phyloP scores from a whole-genome alignment of 23 red algal species.

The Cyanidium caldarium region DNA sequence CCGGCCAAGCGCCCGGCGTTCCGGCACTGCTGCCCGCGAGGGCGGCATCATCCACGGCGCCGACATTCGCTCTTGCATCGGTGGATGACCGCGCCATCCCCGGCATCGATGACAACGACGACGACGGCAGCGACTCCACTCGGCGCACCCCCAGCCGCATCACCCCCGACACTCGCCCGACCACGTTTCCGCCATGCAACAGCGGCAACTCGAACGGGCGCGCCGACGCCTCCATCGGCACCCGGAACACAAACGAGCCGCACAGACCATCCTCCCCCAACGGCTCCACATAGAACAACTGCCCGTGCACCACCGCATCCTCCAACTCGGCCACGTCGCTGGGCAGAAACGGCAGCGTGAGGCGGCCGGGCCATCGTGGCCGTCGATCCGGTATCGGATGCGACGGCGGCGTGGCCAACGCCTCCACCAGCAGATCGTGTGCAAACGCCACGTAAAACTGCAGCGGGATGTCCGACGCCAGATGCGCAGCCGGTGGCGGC shows the following conservation, averaged over 20 bases:
- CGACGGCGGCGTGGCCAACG: background rate
- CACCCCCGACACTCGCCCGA: background rate
- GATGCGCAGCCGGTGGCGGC: background rate
- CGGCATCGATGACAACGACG: too few relatives aligned
- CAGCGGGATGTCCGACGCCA: background rate
- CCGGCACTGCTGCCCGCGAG: background rate
- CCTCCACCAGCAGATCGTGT: background rate
- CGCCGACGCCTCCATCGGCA: background rate
- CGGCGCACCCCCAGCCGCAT: background rate
- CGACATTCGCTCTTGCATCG: too few relatives aligned
- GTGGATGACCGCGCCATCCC: too few relatives aligned
- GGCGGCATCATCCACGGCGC: background rate
- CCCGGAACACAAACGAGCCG: background rate
- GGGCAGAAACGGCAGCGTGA: background rate
- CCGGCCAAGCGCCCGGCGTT: background rate
- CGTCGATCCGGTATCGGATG: background rate
- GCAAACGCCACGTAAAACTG: background rate
- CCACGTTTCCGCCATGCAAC: background rate
- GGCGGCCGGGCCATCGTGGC: background rate
- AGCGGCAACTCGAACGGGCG: conserved; percentile 1
- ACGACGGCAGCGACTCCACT: background rate
- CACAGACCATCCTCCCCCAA: background rate
- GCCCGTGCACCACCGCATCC: background rate
- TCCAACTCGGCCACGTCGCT: background rate
- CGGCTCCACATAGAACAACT: background rate